Evolutionary conservation across 2,329 filamentous ascomycete species (phyloP), one percentile per base, ranked within the genome.

Genomic region (Coniochaeta hoffmannii): DNA sequence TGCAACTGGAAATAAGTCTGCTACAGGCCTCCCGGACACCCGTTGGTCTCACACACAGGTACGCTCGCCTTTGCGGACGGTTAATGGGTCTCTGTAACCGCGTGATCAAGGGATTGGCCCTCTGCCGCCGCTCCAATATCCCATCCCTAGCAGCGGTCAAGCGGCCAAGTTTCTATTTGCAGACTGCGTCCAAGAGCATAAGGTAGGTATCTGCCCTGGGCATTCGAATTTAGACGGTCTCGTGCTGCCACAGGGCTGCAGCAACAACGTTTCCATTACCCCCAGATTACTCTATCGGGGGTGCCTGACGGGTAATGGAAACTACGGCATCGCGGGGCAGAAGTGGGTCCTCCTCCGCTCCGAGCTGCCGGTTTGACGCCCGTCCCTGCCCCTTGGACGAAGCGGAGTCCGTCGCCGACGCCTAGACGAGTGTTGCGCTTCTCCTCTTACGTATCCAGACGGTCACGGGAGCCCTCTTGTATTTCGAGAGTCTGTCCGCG

Each of bases 381-480:
- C 14, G 28, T 24, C 5, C 9, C 15, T 8, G 11, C 15, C 34
- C 50, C 50, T 53, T 38, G 50, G 50, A 38, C 34, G 31, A 53
- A 53, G 50, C 34, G 50, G 50, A 53, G 50, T 35, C 50, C 50
- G 34, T 31, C 34, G 19, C 31, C 50, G 34, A 36, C 19, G 41
- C 22, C 22, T 46, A 11, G 41, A n/a, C 41, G 19, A 46, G 41
- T 46, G 19, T n/a, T 9, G 41, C 41, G 41, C 50, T 53, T 15
- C 28, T 17, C 50, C 24, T 53, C 34, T 53, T 53, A 53, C 50
- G 50, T 53, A 53, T n/a, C n/a, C 50, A 53, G 50, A 35, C 22
- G 32, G 50, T 53, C 50, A 53, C 50, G 50, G 50, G 50, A 26
- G 19, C n/a, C 22, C 22, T 46, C 41, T 19, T 46, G 41, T 22